Evolutionary conservation across 1,139 yeast genomes (phyloP).

Genomic region (Blastobotrys arbuscula): DNA sequence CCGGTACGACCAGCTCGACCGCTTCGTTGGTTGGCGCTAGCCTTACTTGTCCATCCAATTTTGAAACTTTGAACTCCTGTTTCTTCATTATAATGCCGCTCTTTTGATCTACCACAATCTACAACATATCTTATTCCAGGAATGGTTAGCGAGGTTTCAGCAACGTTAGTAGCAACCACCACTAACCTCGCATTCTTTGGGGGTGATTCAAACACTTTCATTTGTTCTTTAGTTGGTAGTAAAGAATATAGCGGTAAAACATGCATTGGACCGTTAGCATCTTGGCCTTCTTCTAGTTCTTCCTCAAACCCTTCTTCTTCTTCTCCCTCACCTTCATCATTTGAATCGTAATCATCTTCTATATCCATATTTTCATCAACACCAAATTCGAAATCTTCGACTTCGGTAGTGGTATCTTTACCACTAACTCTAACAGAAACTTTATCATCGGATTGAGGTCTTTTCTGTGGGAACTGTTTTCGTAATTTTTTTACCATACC

Average conservation of each 20-base stretch:
- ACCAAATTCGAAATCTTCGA: conserved; percentile 84
- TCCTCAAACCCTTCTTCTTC: conserved; percentile 95
- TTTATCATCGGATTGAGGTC: conserved; percentile 22
- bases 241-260: conserved; percentile 90
- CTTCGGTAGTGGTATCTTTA: conserved; percentile 65
- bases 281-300: conserved; percentile 64
- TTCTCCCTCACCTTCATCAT: conserved; percentile 38
- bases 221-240: conserved; percentile 87
- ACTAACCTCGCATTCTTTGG: conserved; percentile 84
- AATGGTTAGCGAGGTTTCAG: conserved; percentile 94
- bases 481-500: conserved; percentile 65
- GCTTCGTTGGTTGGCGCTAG: conserved; percentile 90
- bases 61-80: conserved; percentile 93
- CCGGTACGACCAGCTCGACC: conserved; percentile 99
- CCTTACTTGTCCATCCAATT: conserved; percentile 89
- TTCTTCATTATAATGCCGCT: conserved; percentile 71
- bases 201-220: conserved; percentile 84
- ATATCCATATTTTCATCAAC: conserved; percentile 41
- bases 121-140: conserved; percentile 95
- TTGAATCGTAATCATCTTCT: conserved; percentile 45
- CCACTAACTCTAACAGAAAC: conserved; percentile 51
- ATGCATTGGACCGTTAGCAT: conserved; percentile 73
- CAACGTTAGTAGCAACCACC: conserved; percentile 95
- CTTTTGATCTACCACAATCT: conserved; percentile 92
- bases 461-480: conserved; percentile 53